A percentile compares a stretch with the other conserved stretches of the same genome.
Conservation (phyloP, 1,284 basidiomycete species). For the Athelia psychrophila region DNA sequence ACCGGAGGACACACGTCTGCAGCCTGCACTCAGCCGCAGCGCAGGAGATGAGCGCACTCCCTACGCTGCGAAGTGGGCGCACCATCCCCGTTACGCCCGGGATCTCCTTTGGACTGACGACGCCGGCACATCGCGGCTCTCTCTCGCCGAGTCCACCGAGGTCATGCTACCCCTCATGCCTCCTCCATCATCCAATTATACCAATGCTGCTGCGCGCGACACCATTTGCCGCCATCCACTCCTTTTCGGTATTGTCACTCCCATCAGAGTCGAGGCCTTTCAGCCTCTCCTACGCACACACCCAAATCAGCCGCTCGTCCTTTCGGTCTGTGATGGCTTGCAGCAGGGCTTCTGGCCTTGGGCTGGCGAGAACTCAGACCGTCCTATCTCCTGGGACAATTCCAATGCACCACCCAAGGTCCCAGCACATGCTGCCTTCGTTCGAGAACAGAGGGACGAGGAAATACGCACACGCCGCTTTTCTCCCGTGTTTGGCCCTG, state of each 20-base stretch:
- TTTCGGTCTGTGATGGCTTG: slow-evolving; percentile 8
- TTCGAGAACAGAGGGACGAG: slow-evolving; percentile 6
- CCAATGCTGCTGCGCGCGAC: not conserved
- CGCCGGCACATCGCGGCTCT: not conserved
- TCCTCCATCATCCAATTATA: not conserved
- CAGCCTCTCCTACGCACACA: not conserved
- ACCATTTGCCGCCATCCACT: not conserved
- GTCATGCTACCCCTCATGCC: not conserved
- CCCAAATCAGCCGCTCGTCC: slow-evolving; percentile 14
- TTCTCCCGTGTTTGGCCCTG: slow-evolving; percentile 8
- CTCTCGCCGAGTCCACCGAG: not conserved
- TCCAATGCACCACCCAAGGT: not conserved
- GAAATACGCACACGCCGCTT: slow-evolving; percentile 9
- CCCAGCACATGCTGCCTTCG: not conserved
- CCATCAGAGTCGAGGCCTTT: not conserved
- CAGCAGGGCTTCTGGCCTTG: slow-evolving; percentile 16
- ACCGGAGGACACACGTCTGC: not conserved
- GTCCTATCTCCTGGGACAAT: not conserved
- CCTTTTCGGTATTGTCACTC: not conserved
- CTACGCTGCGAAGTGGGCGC: not conserved
- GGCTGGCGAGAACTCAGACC: slow-evolving; percentile 7
- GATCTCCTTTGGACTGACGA: not conserved
- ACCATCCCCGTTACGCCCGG: not conserved
- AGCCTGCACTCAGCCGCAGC: not conserved
- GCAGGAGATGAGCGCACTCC: not conserved